Base-by-base conservation (phyloP, 2,329 filamentous ascomycete genomes). In the Colletotrichum magnum region DNA sequence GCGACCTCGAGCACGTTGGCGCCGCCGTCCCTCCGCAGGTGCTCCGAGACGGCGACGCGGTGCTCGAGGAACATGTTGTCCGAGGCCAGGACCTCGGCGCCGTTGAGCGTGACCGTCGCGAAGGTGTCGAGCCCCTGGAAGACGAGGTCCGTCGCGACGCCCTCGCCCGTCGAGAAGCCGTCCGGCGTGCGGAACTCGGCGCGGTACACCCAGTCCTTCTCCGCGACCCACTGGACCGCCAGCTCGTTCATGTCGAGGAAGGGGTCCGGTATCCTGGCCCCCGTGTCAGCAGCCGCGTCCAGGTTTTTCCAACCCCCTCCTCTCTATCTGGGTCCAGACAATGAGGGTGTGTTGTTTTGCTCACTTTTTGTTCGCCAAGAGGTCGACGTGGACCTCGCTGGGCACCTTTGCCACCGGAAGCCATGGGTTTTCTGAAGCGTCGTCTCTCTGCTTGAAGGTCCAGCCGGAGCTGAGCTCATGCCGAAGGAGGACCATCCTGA, bases 81-180 rank as follows among this genome's bases (percentile, higher is more conserved):
- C 10, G 85, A 85, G 69, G 84, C 76, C 13, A 91, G 79, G 7
- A 92, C 85, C 28, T 80, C 75, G 1, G 79, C 74, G 10, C 82
- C 87, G 72, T 91, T 89, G 18, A 92, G 80, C 10, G 74, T 81
- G 43, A 90, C 88, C 0, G 83, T 87, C 0, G 89, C 88, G 71
- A 89, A 90, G 0, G 89, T 92, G 74, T 92, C 90, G 1, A 92
- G 83, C 0, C 90, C 90, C 72, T 90, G 85, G 66, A 92, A 90
- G 10, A 89, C 86, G 5, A 92, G 79, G 16, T 88, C 83, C 73
- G 36, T 77, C 76, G 47, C 77, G 0, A 5, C 5, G 1, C 24
- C 51, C 16, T 36, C 26, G 16, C 26, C 16, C 7, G 39, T 47
- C 5, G 18, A 15, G 6, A 6, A 45, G 9, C 39, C 58, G 47